Evolutionary conservation across 1,284 basidiomycete species (phyloP), one percentile per base, ranked within the genome.

Genomic region (Wallemia mellicola): DNA sequence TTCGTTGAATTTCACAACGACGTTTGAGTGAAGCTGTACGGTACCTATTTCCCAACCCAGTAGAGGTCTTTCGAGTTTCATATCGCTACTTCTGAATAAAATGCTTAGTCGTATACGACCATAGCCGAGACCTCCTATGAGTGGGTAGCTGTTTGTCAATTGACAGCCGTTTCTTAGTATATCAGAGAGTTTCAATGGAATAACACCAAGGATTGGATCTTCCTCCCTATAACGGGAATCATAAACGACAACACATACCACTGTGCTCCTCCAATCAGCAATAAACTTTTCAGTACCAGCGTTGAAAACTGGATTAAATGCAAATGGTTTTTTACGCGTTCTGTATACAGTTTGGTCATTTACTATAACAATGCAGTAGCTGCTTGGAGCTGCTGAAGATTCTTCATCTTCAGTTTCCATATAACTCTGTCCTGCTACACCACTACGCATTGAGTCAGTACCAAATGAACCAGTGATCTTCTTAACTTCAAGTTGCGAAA

Each of bases 31-130:
- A 7, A 57, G 24, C 24, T 57, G 55, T 24, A 57, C 15, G 15
- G 55, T 57, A 24, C 55, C 55, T 9, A 57, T 28, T 25, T 57
- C 55, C 55, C 55, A 57, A 5, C 55, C 55, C 55, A 57, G 55
- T 15, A 57, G 22, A 24, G 55, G 55, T 5, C 55, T 5, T 24
- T 57, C 55, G 2, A 57, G 24, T 24, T 57, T 15, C 25, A 57
- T 26, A 24, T 57, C 55, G 55, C 24, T 9, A n/a, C 25, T 27
- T 17, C 55, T 26, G 55, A 57, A 57, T 7, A 57, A n/a, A 9
- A 57, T n/a, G 24, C 25, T 27, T 2, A 57, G 55, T 9, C 55
- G 55, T 7, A 57, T n/a, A 14, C 55, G 9, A 11, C 55, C 55
- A 25, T 48, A 48, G 5, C 38, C 24, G 15, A 57, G 24, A 26